Evolutionary conservation across 768 basidiomycete genomes (phyloP).

Genomic region (Vishniacozyma victoriae): DNA sequence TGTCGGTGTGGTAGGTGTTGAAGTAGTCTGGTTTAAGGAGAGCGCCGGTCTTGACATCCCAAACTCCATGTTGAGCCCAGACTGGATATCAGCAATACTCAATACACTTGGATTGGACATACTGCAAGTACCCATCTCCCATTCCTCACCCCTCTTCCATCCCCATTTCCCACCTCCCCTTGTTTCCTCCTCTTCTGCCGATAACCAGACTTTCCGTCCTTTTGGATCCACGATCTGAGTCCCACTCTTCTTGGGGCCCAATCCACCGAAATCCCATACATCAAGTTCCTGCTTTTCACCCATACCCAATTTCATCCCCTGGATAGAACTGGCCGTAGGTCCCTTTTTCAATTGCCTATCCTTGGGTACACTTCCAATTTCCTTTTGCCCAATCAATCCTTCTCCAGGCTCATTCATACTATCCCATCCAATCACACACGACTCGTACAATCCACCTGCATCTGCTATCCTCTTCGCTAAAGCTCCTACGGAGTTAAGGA

Average conservation of each 20-base stretch:
- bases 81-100: constrained; percentile 16
- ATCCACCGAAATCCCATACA: constrained; percentile 68
- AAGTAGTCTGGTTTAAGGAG: constrained; percentile 40
- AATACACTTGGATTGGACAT: constrained; percentile 10
- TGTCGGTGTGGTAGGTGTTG: constrained; percentile 11
- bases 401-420: constrained; percentile 90
- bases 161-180: constrained; percentile 62
- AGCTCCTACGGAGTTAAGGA: constrained; percentile 65
- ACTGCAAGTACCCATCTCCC: constrained; percentile 46
- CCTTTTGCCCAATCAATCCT: constrained; percentile 64
- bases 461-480: constrained; percentile 69
- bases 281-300: constrained; percentile 70
- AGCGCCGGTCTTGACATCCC: constrained; percentile 27
- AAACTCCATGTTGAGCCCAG: constrained; percentile 47
- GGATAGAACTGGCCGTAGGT: constrained; percentile 72
- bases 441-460: constrained; percentile 68
- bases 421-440: constrained; percentile 93
- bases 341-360: constrained; percentile 79
- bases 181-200: constrained; percentile 20
- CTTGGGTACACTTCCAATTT: constrained; percentile 61
- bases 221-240: constrained; percentile 75
- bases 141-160: constrained; percentile 52
- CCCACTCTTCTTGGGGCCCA: constrained; percentile 71
- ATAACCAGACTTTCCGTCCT: constrained; percentile 46
- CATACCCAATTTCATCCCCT: constrained; percentile 81